Percentiles rank a stretch among this genome's conserved stretches.
Conservation (phyloP, 768 basidiomycete species). For the Boletellus emodensis region DNA sequence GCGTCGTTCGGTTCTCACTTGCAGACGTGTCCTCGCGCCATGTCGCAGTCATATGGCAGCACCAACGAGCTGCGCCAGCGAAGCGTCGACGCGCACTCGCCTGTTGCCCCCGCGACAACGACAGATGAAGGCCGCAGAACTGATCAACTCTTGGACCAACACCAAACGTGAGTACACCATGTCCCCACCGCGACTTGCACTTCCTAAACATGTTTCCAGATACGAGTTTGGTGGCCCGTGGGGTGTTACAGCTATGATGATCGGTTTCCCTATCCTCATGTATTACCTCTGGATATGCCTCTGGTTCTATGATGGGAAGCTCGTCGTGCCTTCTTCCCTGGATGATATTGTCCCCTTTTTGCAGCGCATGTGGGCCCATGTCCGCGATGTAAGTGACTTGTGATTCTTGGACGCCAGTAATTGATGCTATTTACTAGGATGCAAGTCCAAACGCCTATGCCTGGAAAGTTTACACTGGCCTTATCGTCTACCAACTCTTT, state of each 20-base stretch:
- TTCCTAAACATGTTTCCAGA: constrained; percentile 36
- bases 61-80: constrained; percentile 31
- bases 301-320: constrained; percentile 89
- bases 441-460: constrained; percentile 88
- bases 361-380: constrained; percentile 77
- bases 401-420: not conserved
- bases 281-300: constrained; percentile 99
- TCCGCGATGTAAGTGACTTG: constrained; percentile 57
- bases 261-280: constrained; percentile 91
- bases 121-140: constrained; percentile 70
- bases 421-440: constrained; percentile 50
- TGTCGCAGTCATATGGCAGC: constrained; percentile 29
- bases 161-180: constrained; percentile 45
- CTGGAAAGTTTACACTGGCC: constrained; percentile 85
- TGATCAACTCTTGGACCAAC: constrained; percentile 72
- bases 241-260: constrained; percentile 91
- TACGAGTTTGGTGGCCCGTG: constrained; percentile 96
- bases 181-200: not conserved
- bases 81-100: constrained; percentile 19
- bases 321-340: constrained; percentile 63
- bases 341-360: constrained; percentile 79
- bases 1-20: constrained; percentile 6
- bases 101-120: constrained; percentile 26
- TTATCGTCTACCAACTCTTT: constrained; percentile 84
- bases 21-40: constrained; percentile 2